Evolutionary conservation across 192 early-diverging fungal species (phyloP), one percentile per base, ranked within the genome.

Genomic region (Chytriomyces confervae): DNA sequence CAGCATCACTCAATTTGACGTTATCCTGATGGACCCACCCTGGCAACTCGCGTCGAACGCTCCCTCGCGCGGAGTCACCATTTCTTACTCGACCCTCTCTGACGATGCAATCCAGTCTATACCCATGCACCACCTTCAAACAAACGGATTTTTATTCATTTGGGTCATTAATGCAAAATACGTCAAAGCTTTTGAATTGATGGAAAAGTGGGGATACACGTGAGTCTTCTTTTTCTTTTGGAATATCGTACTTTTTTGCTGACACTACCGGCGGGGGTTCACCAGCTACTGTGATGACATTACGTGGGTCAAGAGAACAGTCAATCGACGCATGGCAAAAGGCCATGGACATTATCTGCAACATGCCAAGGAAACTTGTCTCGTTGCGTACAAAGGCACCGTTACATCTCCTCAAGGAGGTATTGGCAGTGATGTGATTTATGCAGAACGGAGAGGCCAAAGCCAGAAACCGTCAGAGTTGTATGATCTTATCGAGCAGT

Each of bases 141-240:
- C 85, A 18, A 93, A 92, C 77, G 96, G 96, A 23, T 97, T 97
- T 76, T 90, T 97, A 6, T 98, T 98, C 78, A 96, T 98, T 66
- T 98, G 96, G 96, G 96, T 98, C 51, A 97, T 98, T 80, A 98
- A 98, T 86, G 95, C 95, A 89, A 98, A 97, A 87, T 98, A 96
- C 86, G 93, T 93, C 66, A 94, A 92, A 79, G 95, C 95, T 0
- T 96, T 98, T 82, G 95, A 94, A 77, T 83, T 97, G 62, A 94
- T 98, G 94, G 91, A 93, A 82, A 92, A 93, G 82, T 98, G 96
- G 96, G 96, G 96, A 11, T 96, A 96, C 92, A 87, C 82, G 95
- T 65, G 77, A 80, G 85, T 82, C 27, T 16, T 10, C 0, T 4
- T 29, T 27, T 2, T 65, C 8, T 3, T 49, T 76, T 24, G 36